These are phyloP conservation scores for Linderniella brevidens DNA, from an alignment of 257 asterid species.

Conservation along the genomic window DNA sequence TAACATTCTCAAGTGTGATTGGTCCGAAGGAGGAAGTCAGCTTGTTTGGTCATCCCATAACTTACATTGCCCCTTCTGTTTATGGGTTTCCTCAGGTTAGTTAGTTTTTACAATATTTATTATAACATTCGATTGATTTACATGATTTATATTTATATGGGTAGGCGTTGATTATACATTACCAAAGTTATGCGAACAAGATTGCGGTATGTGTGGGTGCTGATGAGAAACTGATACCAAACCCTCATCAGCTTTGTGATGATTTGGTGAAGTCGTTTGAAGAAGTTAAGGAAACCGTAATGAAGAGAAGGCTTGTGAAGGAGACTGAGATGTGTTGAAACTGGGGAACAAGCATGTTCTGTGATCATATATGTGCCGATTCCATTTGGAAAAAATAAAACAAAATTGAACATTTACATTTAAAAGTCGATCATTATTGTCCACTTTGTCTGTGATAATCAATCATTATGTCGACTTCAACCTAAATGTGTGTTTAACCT, in stretches of 20 bases:
- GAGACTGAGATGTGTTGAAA: too few relatives aligned
- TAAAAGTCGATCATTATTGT: too few relatives aligned
- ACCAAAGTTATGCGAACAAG: constrained; percentile 24
- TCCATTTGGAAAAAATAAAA: too few relatives aligned
- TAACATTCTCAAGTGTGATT: constrained; percentile 8
- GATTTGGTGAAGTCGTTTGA: constrained; percentile 19
- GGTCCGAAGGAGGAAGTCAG: constrained; percentile 20
- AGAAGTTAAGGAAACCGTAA: constrained; percentile 13
- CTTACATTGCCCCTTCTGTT: constrained; percentile 16
- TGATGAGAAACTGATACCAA: constrained; percentile 24
- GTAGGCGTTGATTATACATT: constrained; percentile 19
- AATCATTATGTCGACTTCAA: too few relatives aligned
- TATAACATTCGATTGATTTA: too few relatives aligned
- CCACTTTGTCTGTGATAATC: too few relatives aligned
- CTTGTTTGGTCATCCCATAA: constrained; percentile 14
- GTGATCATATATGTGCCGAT: too few relatives aligned
- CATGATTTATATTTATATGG: too few relatives aligned
- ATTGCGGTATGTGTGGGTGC: constrained; percentile 20
- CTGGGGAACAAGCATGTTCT: too few relatives aligned
- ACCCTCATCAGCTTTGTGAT: constrained; percentile 30
- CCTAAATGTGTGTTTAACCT: too few relatives aligned
- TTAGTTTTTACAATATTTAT: too few relatives aligned
- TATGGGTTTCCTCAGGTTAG: constrained; percentile 14
- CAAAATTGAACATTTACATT: too few relatives aligned
- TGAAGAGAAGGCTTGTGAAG: not conserved